Percentiles rank a stretch among this genome's conserved stretches.
Conservation (phyloP, 2,329 filamentous ascomycete species). For the Chrysoporthe deuterocubensis region DNA sequence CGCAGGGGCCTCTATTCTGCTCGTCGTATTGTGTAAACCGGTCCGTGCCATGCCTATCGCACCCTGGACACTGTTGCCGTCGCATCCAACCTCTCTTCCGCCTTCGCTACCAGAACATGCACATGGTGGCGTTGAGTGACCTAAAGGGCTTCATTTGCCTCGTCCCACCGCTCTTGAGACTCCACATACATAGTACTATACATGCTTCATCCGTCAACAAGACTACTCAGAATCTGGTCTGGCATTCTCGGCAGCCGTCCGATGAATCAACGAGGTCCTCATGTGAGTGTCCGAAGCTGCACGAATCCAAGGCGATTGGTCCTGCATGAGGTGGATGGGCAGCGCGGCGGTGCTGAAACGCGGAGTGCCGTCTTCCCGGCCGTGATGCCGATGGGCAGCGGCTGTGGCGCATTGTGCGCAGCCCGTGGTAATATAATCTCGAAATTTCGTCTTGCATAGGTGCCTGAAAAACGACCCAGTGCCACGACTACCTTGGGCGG, state of each 20-base stretch:
- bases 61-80: not conserved
- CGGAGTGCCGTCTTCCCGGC: constrained; percentile 20
- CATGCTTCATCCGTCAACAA: not conserved
- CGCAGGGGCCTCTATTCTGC: not conserved
- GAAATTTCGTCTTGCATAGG: not conserved
- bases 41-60: not conserved
- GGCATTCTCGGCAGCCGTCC: not conserved
- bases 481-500: no score
- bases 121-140: not conserved
- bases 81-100: not conserved
- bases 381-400: constrained; percentile 6
- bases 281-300: not conserved
- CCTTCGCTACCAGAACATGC: not conserved
- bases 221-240: not conserved
- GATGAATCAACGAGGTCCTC: not conserved
- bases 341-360: constrained; percentile 21
- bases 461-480: not conserved
- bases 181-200: no score
- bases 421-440: not conserved
- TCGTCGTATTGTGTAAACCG: not conserved
- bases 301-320: not conserved
- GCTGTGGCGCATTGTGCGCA: not conserved
- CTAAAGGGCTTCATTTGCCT: not conserved
- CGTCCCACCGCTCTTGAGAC: not conserved
- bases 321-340: constrained; percentile 13